Evolutionary conservation across 1,284 basidiomycete species (phyloP), one percentile per base, ranked within the genome.

Genomic region (Fomitopsis schrenkii): DNA sequence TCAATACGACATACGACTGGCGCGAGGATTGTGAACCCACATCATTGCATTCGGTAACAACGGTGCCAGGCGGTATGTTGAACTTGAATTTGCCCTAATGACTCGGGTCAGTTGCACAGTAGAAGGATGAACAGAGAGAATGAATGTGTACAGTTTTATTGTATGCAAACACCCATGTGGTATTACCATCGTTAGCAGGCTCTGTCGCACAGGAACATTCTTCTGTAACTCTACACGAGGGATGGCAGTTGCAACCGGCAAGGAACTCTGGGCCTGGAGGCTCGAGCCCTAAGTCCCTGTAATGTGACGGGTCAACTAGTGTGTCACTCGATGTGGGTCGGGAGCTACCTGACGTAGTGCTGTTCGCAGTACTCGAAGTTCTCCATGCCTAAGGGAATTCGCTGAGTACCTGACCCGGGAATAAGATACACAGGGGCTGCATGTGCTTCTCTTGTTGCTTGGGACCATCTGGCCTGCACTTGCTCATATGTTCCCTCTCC

Each of bases 31-130:
- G 6, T 26, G 33, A n/a, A 35, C 68, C 52, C 66, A 84, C 86
- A 67, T 77, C 73, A 62, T 86, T 88, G 61, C 86, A 88, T 68
- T 88, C 87, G 7, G 86, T 76, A 15, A 85, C 83, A 54, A 84
- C 81, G 2, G 73, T 67, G 2, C 80, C 80, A 12, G 70, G 72
- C 7, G 76, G 75, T 2, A 80, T 67, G 55, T 75, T 71, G 64
- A 84, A 82, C 6, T 73, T 72, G 68, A 83, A 86, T 2, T 81
- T 67, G 9, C 82, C 79, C 86, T 87, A 57, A 12, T 14, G 40
- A 58, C 4, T 7, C 22, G 5, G 22, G 14, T 55, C 33, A 17
- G 30, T 8, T 19, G 10, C 7, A 38, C 8, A 28, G 22, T 5
- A 36, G 3, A 4, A 30, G 58, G 9, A 14, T 10, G 12, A 22